Percentiles rank a stretch among this genome's conserved stretches.
phyloP scores from a whole-genome alignment of 371 early-diverging fungal species.

The Sporodiniella umbellata region DNA sequence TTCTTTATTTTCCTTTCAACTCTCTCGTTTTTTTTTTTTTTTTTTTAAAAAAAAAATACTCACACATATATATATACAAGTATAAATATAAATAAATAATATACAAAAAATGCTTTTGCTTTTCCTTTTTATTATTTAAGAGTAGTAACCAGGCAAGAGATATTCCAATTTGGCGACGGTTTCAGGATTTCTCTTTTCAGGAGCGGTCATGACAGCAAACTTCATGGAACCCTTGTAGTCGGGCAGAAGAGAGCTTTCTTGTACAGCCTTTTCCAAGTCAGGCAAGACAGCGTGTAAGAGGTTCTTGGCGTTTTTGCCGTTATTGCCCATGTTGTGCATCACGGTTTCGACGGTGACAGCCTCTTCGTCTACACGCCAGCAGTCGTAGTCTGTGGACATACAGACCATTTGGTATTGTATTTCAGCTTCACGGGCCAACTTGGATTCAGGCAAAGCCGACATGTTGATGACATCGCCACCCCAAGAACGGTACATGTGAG shows the following conservation, averaged over 20 bases:
- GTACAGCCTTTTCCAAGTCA: slow-evolving; percentile 63
- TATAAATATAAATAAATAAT: background rate
- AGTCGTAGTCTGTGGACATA: slow-evolving; percentile 99
- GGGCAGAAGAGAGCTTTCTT: slow-evolving; percentile 34
- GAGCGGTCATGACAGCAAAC: slow-evolving; percentile 72
- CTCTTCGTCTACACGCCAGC: slow-evolving; percentile 92
- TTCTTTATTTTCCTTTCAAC: too few species aligned
- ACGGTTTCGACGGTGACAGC: slow-evolving; percentile 92
- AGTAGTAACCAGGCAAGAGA: slow-evolving; percentile 78
- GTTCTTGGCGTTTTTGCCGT: slow-evolving; percentile 80
- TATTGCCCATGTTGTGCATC: slow-evolving; percentile 85
- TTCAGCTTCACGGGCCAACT: slow-evolving; percentile 96
- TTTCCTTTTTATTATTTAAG: slow-evolving; percentile 9
- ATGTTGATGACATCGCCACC: slow-evolving; percentile 96
- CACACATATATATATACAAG: too few species aligned
- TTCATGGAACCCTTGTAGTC: slow-evolving; percentile 73
- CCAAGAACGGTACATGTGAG: slow-evolving; percentile 92
- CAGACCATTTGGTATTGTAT: slow-evolving; percentile 97
- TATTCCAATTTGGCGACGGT: slow-evolving; percentile 74
- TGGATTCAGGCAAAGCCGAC: slow-evolving; percentile 94
- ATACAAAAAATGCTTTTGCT: background rate
- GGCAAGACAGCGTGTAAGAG: slow-evolving; percentile 81
- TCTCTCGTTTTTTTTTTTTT: too few species aligned
- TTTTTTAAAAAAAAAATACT: too few species aligned
- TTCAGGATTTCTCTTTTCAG: slow-evolving; percentile 69